phyloP scores from a whole-genome alignment of 2,329 filamentous ascomycete genomes.

The Lachnellula arida region DNA sequence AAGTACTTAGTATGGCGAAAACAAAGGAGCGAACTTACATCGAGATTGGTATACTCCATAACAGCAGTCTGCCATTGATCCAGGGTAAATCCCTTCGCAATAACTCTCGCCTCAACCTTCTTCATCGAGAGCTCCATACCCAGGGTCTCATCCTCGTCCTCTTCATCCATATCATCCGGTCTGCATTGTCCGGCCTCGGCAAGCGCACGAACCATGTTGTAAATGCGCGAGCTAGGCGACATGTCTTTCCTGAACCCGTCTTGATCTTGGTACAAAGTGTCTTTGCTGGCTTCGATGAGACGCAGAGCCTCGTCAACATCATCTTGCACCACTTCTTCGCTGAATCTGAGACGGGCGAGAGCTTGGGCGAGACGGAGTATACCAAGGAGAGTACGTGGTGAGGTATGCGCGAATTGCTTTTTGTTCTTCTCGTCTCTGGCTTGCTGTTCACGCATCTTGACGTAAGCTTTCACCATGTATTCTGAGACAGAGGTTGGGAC shows the following conservation, averaged over 20 bases:
- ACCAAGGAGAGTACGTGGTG: constrained; percentile 87
- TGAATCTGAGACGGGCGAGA: constrained; percentile 86
- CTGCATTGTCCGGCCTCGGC: constrained; percentile 70
- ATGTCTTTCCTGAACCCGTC: constrained; percentile 58
- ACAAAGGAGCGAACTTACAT: constrained; percentile 61
- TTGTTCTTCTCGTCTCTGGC: constrained; percentile 86
- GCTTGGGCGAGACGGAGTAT: constrained; percentile 92
- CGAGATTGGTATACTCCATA: constrained; percentile 81
- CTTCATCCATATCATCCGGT: constrained; percentile 47
- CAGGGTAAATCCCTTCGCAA: constrained; percentile 94
- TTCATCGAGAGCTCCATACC: constrained; percentile 76
- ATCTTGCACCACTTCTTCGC: constrained; percentile 76
- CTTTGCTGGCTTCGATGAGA: constrained; percentile 88
- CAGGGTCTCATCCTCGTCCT: constrained; percentile 64
- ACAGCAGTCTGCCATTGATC: constrained; percentile 85
- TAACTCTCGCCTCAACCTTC: constrained; percentile 82
- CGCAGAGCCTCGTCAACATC: constrained; percentile 95
- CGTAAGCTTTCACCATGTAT: constrained; percentile 96
- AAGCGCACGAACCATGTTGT: constrained; percentile 86
- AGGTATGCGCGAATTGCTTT: constrained; percentile 91
- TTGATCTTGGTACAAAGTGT: constrained; percentile 73
- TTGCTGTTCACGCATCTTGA: constrained; percentile 87
- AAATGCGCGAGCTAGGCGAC: constrained; percentile 85
- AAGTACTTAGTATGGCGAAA: not conserved
- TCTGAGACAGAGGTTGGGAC: constrained; percentile 84